Conservation (phyloP, 768 basidiomycete species). For the Tephrocybe sp. region DNA sequence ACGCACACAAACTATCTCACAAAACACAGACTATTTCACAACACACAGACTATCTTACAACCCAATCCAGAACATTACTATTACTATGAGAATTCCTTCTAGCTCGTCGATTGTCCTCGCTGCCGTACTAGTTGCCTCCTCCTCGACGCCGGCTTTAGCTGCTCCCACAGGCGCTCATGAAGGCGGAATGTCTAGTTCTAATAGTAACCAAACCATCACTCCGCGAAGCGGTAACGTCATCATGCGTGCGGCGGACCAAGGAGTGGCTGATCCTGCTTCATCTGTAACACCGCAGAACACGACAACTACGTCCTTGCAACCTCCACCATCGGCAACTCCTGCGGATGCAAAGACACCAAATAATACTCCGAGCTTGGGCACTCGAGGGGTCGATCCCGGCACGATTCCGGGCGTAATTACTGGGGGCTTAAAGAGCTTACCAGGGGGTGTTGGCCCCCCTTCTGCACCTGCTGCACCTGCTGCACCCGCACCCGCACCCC, state of each 20-base stretch:
- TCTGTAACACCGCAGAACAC: no score
- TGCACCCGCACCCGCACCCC: not conserved
- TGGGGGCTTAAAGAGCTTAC: no score
- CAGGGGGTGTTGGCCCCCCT: no score
- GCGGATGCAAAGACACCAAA: not conserved
- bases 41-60: not conserved
- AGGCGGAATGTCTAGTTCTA: slow-evolving; percentile 21
- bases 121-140: slow-evolving; percentile 46
- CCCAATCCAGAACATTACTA: not conserved
- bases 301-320: not conserved
- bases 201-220: slow-evolving; percentile 20
- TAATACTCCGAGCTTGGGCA: slow-evolving; percentile 8
- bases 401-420: no score
- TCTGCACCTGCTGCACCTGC: not conserved
- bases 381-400: not conserved
- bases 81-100: slow-evolving; percentile 42
- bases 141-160: slow-evolving; percentile 43
- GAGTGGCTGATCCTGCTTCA: no score
- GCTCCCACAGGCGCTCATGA: slow-evolving; percentile 37
- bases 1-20: slow-evolving; percentile 4
- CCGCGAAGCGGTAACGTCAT: slow-evolving; percentile 13
- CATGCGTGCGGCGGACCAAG: slow-evolving; percentile 10
- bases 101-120: slow-evolving; percentile 47
- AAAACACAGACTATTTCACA: slow-evolving; percentile 12
- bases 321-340: slow-evolving; percentile 3